Percentiles rank a stretch among this genome's conserved stretches.
These are phyloP conservation scores for Fusarium nematophilum DNA, from an alignment of 2,329 filamentous ascomycete genomes.

Conservation along the genomic window DNA sequence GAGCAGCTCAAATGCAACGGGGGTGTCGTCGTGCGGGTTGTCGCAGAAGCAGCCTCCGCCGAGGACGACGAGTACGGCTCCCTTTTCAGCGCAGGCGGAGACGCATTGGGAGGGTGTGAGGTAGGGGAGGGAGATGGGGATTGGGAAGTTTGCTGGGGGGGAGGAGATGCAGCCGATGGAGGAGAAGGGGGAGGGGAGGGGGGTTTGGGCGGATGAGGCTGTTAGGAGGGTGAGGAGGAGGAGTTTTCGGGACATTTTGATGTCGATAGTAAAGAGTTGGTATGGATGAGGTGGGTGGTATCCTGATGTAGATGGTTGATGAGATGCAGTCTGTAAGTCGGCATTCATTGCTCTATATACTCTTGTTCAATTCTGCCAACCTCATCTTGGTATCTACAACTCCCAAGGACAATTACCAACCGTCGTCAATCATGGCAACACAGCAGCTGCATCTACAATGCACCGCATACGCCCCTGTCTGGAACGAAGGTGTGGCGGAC, in stretches of 20 bases:
- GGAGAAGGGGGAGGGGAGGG: slow-evolving; percentile 18
- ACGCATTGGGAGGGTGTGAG: slow-evolving; percentile 26
- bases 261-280: neutral
- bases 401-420: too few relatives aligned
- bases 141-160: slow-evolving; percentile 30
- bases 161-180: slow-evolving; percentile 47
- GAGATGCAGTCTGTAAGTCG: too few relatives aligned
- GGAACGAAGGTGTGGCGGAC: too few relatives aligned
- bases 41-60: slow-evolving; percentile 41
- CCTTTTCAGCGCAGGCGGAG: slow-evolving; percentile 13
- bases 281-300: neutral
- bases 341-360: too few relatives aligned
- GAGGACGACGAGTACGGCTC: slow-evolving; percentile 39
- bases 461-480: too few relatives aligned
- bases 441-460: too few relatives aligned
- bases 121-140: slow-evolving; percentile 16
- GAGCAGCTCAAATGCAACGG: slow-evolving; percentile 19
- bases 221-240: slow-evolving; percentile 38
- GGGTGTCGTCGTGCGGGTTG: neutral
- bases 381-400: too few relatives aligned
- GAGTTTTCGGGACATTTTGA: slow-evolving; percentile 19
- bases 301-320: neutral
- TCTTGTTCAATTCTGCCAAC: too few relatives aligned
- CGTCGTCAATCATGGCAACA: too few relatives aligned
- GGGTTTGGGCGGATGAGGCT: slow-evolving; percentile 31